Evolutionary conservation across 2,329 filamentous ascomycete genomes (phyloP).

Genomic region (Venturiaceae sp.): DNA sequence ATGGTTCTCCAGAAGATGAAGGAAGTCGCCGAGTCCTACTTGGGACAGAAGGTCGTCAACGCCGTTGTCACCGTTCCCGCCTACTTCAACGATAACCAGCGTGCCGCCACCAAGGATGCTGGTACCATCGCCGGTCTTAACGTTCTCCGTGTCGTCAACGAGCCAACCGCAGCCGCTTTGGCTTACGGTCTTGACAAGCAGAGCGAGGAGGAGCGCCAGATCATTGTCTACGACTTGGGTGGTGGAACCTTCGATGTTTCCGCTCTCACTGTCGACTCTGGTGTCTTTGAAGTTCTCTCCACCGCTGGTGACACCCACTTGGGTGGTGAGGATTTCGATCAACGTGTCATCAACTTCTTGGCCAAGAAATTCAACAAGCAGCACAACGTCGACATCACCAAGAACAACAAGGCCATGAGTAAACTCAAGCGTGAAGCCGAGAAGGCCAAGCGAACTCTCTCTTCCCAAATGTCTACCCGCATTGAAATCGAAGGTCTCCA

Average conservation of each 20-base stretch:
- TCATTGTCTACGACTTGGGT: constrained; percentile 99
- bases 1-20: constrained; percentile 82
- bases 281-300: constrained; percentile 98
- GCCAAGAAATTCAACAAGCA: constrained; percentile 99
- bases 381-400: constrained; percentile 82
- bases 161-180: constrained; percentile 95
- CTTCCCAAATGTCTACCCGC: constrained; percentile 32
- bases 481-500: constrained; percentile 68
- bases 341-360: constrained; percentile 93
- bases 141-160: constrained; percentile 99
- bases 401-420: constrained; percentile 96
- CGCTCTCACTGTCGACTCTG: constrained; percentile 95
- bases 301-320: constrained; percentile 96
- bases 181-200: constrained; percentile 93
- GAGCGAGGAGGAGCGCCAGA: constrained; percentile 95
- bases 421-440: constrained; percentile 99
- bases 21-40: constrained; percentile 68
- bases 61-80: constrained; percentile 92
- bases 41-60: constrained; percentile 76
- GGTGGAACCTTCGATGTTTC: constrained; percentile 99
- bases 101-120: constrained; percentile 98
- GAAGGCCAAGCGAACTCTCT: constrained; percentile 97
- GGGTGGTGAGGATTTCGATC: constrained; percentile 94
- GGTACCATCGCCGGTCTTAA: constrained; percentile 96
- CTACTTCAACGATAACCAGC: constrained; percentile 99